Base-by-base conservation (phyloP, 768 basidiomycete species). In the Xerocomellus dryophilus region DNA sequence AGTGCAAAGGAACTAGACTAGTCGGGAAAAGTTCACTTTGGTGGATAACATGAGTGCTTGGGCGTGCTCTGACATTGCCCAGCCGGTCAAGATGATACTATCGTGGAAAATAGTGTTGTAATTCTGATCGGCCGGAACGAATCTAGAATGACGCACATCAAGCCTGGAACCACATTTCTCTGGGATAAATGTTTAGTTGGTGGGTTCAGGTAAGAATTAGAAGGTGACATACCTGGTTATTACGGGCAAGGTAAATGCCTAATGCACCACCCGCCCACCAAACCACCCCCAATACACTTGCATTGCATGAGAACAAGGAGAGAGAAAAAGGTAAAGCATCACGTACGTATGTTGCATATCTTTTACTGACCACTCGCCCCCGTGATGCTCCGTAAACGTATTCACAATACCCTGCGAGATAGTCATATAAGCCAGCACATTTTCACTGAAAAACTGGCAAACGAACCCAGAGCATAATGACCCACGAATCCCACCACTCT, bases 291-390 rank as follows among this genome's bases (percentile, higher is more conserved):
- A 93, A 73, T 47, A 88, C 81, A 3, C 88, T 90, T 36, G 9
- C 4, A 44, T 35, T 47, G 15, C 14, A 49, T 57, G 41, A 57
- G 57, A 35, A 34, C 11, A 52, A 23, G 17, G n/a, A 21, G 7
- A 41, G 20, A 35, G 10, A 25, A 20, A 44, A 11, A 54, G 10
- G 39, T n/a, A 14, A 39, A 54, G 43, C 27, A 40, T 7, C 11
- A 77, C 88, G 58, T 65, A 91, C 84, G 91, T 93, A 69, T 96
- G 93, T 63, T 95, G 93, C 90, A 94, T 89, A 68, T 96, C 94
- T 68, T 96, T 94, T 49, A 86, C 87, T 3, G 84, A 88, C 94
- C 94, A 96, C 1, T 62, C 68, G 18, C 78, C 78, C 8, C 90
- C 90, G 45, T 84, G 88, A 66, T 97, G 93, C 64, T 93, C 90